Conservation (phyloP, 306 rosid species). For the Adenanthera pavonina region DNA sequence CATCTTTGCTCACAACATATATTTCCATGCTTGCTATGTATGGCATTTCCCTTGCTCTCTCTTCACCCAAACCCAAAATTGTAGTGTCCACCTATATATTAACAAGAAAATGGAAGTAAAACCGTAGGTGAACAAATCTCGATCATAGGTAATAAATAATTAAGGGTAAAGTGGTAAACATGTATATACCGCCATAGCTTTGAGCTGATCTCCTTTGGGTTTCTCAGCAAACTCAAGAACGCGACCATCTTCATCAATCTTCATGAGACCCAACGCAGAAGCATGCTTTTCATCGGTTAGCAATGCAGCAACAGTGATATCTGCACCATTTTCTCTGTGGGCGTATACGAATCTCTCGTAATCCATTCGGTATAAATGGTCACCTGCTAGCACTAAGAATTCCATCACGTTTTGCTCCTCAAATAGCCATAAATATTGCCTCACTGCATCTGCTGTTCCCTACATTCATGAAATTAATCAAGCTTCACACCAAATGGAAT, state of each 20-base stretch:
- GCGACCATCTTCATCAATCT: conserved; percentile 97
- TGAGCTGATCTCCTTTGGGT: conserved; percentile 95
- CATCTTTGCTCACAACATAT: conserved; percentile 94
- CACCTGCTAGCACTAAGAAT: conserved; percentile 85
- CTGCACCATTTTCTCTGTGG: conserved; percentile 93
- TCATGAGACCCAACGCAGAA: conserved; percentile 94
- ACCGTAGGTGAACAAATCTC: too few relatives aligned
- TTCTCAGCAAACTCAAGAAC: conserved; percentile 91
- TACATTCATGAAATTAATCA: conserved; percentile 37
- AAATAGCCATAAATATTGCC: conserved; percentile 95
- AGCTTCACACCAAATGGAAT: neutral
- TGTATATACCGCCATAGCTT: conserved; percentile 79
- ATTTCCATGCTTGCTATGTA: conserved; percentile 99
- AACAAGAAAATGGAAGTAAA: too few relatives aligned
- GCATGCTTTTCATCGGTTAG: conserved; percentile 98
- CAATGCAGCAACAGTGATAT: conserved; percentile 96
- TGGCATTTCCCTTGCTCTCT: conserved; percentile 94
- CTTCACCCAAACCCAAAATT: conserved; percentile 92
- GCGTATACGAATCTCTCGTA: conserved; percentile 95
- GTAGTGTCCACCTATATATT: conserved; percentile 84
- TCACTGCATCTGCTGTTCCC: conserved; percentile 99
- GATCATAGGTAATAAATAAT: too few relatives aligned
- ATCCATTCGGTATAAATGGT: conserved; percentile 96
- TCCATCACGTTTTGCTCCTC: conserved; percentile 98
- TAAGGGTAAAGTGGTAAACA: too few relatives aligned